These are phyloP conservation scores for Vicia villosa DNA, from an alignment of 306 rosid species.

Conservation along the genomic window DNA sequence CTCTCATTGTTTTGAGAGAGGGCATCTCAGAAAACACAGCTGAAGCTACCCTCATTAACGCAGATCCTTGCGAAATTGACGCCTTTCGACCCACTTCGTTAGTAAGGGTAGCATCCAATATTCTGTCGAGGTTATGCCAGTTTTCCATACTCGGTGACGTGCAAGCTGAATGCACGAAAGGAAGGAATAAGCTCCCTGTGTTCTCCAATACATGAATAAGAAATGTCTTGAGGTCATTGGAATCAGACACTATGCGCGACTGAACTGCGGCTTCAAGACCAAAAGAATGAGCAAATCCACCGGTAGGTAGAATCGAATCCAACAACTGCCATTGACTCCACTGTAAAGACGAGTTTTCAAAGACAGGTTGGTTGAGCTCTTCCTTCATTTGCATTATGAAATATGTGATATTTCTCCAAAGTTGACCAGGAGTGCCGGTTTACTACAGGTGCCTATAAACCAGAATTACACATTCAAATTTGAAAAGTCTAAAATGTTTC, in stretches of 20 bases:
- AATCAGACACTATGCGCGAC: constrained; percentile 55
- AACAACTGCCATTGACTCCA: constrained; percentile 84
- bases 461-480: constrained; percentile 30
- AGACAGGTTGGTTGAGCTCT: constrained; percentile 23
- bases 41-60: constrained; percentile 84
- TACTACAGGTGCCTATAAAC: constrained; percentile 35
- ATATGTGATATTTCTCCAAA: constrained; percentile 5
- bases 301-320: constrained; percentile 86
- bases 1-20: constrained; percentile 70
- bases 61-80: constrained; percentile 76
- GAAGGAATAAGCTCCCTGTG: constrained; percentile 85
- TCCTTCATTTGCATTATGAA: constrained; percentile 42
- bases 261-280: constrained; percentile 91
- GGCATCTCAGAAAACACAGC: constrained; percentile 63
- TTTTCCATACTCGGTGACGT: constrained; percentile 57
- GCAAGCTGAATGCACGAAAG: constrained; percentile 69
- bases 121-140: constrained; percentile 64
- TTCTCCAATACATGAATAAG: constrained; percentile 69
- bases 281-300: constrained; percentile 88
- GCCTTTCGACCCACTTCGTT: constrained; percentile 88
- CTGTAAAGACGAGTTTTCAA: constrained; percentile 45
- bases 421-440: constrained; percentile 24
- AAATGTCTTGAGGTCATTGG: constrained; percentile 64
- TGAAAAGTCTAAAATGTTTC: neutral
- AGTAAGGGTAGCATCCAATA: constrained; percentile 67